Conservation (phyloP, 208 protist genomes). For the Balamuthia mandrillaris region DNA sequence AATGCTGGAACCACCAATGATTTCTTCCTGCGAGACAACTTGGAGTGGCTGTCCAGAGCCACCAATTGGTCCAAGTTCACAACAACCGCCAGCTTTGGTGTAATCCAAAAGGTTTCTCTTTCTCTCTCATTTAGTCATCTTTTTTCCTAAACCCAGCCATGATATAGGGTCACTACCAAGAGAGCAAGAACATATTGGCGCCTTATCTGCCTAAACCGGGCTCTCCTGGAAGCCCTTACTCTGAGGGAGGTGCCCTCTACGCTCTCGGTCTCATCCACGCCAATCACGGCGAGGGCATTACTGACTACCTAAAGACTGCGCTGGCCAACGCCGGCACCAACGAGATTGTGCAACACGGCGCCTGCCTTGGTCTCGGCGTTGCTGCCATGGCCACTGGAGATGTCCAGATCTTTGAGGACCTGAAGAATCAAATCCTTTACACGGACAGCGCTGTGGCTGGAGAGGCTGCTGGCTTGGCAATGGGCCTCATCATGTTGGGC, state of each 20-base stretch:
- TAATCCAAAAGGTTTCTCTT: conserved; percentile 81
- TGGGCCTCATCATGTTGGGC: conserved; percentile 97
- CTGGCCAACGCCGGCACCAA: conserved; percentile 58
- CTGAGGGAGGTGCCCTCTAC: conserved; percentile 94
- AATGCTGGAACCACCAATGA: conserved; percentile 96
- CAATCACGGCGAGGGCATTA: conserved; percentile 79
- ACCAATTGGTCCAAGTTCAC: conserved; percentile 97
- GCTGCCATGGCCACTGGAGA: conserved; percentile 68
- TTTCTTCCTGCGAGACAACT: conserved; percentile 93
- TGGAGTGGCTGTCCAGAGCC: conserved; percentile 89
- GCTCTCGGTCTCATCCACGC: conserved; percentile 97
- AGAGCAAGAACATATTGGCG: conserved; percentile 30
- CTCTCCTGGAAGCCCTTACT: conserved; percentile 82
- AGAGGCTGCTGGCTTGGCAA: conserved; percentile 94
- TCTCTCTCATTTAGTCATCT: too few species aligned
- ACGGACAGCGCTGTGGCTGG: conserved; percentile 92
- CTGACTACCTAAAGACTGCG: conserved; percentile 77
- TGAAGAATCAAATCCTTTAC: conserved; percentile 90
- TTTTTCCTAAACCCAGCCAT: too few species aligned
- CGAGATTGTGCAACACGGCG: conserved; percentile 94
- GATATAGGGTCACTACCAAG: conserved; percentile 30
- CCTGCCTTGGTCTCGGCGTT: conserved; percentile 89
- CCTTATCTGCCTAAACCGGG: conserved; percentile 36
- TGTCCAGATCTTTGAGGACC: conserved; percentile 87
- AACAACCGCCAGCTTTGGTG: conserved; percentile 91